These are phyloP conservation scores for Neurospora tetraspora DNA, from an alignment of 495 filamentous ascomycete species.

Conservation along the genomic window DNA sequence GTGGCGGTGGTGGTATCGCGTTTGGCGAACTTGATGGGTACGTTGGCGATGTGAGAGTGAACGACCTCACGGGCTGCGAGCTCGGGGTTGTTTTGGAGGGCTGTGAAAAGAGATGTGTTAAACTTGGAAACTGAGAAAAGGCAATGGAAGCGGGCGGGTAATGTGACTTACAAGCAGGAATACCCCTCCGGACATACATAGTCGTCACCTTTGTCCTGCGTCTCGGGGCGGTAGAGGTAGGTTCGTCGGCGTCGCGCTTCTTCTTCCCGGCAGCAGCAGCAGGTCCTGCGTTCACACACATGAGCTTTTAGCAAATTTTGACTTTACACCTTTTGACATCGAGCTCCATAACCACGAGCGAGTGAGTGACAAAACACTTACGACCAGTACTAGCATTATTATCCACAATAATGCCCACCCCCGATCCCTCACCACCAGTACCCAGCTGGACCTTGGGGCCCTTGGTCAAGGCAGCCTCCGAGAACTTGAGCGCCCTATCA, in stretches of 20 bases:
- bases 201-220: constrained; percentile 37
- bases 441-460: constrained; percentile 37
- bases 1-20: constrained; percentile 12
- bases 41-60: constrained; percentile 11
- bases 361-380: constrained; percentile 2
- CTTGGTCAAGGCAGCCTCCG: constrained; percentile 36
- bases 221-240: constrained; percentile 17
- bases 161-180: constrained; percentile 28
- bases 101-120: constrained; percentile 12
- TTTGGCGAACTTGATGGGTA: constrained; percentile 15
- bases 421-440: constrained; percentile 36
- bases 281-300: not conserved
- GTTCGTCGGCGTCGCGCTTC: constrained; percentile 20
- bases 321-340: no score
- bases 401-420: constrained; percentile 40
- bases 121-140: constrained; percentile 4
- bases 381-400: constrained; percentile 22
- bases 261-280: constrained; percentile 1
- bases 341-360: not conserved
- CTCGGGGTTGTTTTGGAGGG: constrained; percentile 23
- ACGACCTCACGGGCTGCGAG: constrained; percentile 19
- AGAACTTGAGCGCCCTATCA: constrained; percentile 37
- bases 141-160: not conserved
- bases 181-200: constrained; percentile 38
- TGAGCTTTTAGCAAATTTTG: no score